Base-by-base conservation (phyloP, 2,329 filamentous ascomycete species). In the Diaporthe humulicola region DNA sequence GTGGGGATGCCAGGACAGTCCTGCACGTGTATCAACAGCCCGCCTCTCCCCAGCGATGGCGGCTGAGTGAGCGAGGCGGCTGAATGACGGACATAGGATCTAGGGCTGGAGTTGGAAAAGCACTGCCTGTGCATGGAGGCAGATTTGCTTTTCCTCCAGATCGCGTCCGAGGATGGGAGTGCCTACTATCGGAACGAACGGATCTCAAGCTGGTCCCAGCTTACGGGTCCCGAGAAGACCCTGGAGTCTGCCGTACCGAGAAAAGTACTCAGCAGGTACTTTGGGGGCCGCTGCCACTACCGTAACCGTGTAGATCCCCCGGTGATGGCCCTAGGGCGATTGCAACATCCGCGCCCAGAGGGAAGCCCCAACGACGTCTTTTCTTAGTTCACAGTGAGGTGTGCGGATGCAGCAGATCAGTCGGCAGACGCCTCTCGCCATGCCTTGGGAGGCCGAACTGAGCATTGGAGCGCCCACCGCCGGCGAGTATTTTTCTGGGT, bases 231-330 rank as follows among this genome's bases (percentile, higher is more conserved):
- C 70, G 56, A 60, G 54, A 45, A 52, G 70, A 75, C 38, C 67
- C 52, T 70, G 50, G 40, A 33, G 54, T 36, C 52, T 64, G 54
- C 70, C 48, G 69, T 60, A 60, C 45, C 73, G 52, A 22, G 25
- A 72, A 57, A 48, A 42, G 73, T 74, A 74, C 73, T 75, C 52
- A 45, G 30, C 15, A 67, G 52, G 73, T 75, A 75, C 73, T 30
- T 72, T 57, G 48, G 48, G 48, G 67, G 25, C 38, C 12, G 45
- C 28, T 36, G n/a, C 38, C 30, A 66, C 28, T 48, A 36, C 33
- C 33, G 50, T 42, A 36, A 74, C 36, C 56, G 57, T 33, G 45
- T 52, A 67, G 64, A 52, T 67, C 45, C 64, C 45, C 64, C n/a
- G 64, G 15, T 28, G 33, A 69, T 40, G 48, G 48, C 15, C 45